Evolutionary conservation across 306 rosid genomes (phyloP), one percentile per base, ranked within the genome.

Genomic region (Clitoria ternatea): DNA sequence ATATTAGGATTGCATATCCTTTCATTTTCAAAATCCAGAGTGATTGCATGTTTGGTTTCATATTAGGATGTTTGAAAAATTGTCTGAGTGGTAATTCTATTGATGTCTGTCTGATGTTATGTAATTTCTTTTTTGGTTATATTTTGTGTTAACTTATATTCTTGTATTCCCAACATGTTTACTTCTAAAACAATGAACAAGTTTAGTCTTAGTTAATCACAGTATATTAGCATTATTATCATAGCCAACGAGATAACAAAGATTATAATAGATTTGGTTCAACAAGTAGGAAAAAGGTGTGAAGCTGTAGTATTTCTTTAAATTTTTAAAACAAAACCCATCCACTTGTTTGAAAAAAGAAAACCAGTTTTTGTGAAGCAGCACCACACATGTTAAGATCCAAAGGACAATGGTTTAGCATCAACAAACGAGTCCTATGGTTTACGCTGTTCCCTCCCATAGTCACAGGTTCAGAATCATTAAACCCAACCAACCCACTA

Each of bases 381-480:
- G 12, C 32, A 32, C 15, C n/a, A n/a, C n/a, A 10, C 56, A 40
- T 40, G 66, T 32, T n/a, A 53, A 67, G 47, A 67, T 67, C 47
- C 45, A 45, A 33, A 36, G 56, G 22, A 75, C 61, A 45, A 17
- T n/a, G 18, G 43, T 67, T 72, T 33, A 7, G 61, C 27, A 53
- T 77, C 2, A 73, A 61, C 66, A 5, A 67, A 18, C 7, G 50
- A 44, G 80, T 47, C 20, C n/a, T 12, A 2, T 32, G 66, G 67
- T 82, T 64, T 67, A 70, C 2, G 45, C 0, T 79, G 83, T 57
- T 83, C 82, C 84, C 84, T 79, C 6, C 29, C 36, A 68, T 43
- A 42, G 72, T 79, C 77, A 42, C 82, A 64, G 40, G 59, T 57
- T 10, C 61, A 61, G 70, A 63, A 73, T 74, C 77, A 73, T 74